phyloP scores from a whole-genome alignment of 2,329 filamentous ascomycete genomes.

The Ascochyta lentis region DNA sequence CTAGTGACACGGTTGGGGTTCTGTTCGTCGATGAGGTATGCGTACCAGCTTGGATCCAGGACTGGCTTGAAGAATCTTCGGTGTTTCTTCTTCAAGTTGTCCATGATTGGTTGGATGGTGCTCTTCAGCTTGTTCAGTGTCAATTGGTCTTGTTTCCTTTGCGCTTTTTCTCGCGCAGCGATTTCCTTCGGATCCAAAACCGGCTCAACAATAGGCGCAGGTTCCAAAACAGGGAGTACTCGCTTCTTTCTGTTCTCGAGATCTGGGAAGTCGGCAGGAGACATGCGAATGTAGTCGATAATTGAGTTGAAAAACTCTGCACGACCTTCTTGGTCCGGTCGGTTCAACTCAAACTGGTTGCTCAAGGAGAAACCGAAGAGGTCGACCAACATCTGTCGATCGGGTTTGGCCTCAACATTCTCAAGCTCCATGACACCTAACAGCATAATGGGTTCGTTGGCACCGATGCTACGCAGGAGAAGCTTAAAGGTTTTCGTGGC shows the following conservation, averaged over 20 bases:
- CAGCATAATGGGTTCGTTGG: slow-evolving; percentile 87
- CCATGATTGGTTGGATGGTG: slow-evolving; percentile 91
- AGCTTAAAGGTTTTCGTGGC: slow-evolving; percentile 82
- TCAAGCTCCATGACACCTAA: slow-evolving; percentile 82
- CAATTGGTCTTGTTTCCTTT: slow-evolving; percentile 83
- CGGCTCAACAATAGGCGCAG: slow-evolving; percentile 63
- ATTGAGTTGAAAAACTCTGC: slow-evolving; percentile 80
- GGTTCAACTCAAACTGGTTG: slow-evolving; percentile 74
- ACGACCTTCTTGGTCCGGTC: slow-evolving; percentile 72
- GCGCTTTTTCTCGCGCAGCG: slow-evolving; percentile 79
- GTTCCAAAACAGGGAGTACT: slow-evolving; percentile 76
- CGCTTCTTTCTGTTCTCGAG: slow-evolving; percentile 86
- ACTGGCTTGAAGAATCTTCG: slow-evolving; percentile 82
- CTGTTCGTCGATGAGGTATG: slow-evolving; percentile 83
- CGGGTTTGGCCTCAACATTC: slow-evolving; percentile 62
- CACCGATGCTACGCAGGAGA: slow-evolving; percentile 80
- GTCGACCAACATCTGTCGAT: slow-evolving; percentile 70
- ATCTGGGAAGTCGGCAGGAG: slow-evolving; percentile 86
- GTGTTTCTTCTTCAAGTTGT: slow-evolving; percentile 90
- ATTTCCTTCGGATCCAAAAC: slow-evolving; percentile 65
- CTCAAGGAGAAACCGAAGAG: slow-evolving; percentile 86
- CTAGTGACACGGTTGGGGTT: slow-evolving; percentile 71
- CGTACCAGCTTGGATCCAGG: slow-evolving; percentile 75
- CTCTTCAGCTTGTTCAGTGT: slow-evolving; percentile 88
- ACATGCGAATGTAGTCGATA: slow-evolving; percentile 76